phyloP scores from a whole-genome alignment of 202 grass and related monocot species.

The Sporobolus alterniflorus region DNA sequence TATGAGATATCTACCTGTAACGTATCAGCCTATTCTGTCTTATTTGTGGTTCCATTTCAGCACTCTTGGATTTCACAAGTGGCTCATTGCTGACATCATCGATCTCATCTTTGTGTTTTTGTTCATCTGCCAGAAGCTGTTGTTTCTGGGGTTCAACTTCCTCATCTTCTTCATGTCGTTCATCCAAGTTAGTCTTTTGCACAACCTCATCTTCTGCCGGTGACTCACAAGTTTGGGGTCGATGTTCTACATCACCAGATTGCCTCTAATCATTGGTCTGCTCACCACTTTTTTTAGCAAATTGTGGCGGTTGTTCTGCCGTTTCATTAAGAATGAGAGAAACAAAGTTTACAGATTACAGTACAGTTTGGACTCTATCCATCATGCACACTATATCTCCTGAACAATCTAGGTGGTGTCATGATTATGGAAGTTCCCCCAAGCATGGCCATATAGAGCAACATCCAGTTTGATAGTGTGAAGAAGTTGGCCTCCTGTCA shows the following conservation, averaged over 20 bases:
- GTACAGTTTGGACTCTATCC: too few relatives aligned
- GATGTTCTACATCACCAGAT: slow-evolving; percentile 31
- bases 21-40: neutral
- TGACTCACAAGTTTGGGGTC: slow-evolving; percentile 36
- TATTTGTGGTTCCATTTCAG: slow-evolving; percentile 18
- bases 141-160: slow-evolving; percentile 20
- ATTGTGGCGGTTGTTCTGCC: too few relatives aligned
- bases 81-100: slow-evolving; percentile 22
- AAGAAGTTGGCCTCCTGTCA: too few relatives aligned
- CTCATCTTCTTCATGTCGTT: slow-evolving; percentile 38
- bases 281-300: slow-evolving; percentile 29
- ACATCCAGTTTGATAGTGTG: too few relatives aligned
- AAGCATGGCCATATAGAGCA: too few relatives aligned
- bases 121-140: slow-evolving; percentile 37
- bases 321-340: too few relatives aligned
- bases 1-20: slow-evolving; percentile 46
- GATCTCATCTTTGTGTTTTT: slow-evolving; percentile 35
- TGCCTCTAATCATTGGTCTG: slow-evolving; percentile 20
- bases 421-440: too few relatives aligned
- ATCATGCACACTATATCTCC: too few relatives aligned
- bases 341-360: too few relatives aligned
- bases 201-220: slow-evolving; percentile 18
- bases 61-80: slow-evolving; percentile 22
- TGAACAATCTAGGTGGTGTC: too few relatives aligned
- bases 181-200: slow-evolving; percentile 35